A percentile compares a stretch with the other conserved stretches of the same genome.
Evolutionary conservation across 2,329 filamentous ascomycete species (phyloP).

Genomic region (Pseudocercospora musae): DNA sequence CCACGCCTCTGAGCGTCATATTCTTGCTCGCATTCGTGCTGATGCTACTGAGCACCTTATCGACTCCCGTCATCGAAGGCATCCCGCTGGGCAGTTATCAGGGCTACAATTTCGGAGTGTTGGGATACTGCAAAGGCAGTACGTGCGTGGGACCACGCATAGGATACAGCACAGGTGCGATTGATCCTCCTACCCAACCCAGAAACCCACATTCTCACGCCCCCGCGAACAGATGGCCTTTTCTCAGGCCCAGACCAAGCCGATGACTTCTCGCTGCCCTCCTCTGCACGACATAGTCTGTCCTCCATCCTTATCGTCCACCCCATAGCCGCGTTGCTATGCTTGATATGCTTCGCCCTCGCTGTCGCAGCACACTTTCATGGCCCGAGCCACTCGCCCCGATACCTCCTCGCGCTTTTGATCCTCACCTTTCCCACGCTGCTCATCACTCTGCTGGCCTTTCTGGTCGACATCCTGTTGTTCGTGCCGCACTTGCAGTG

Average conservation of each 20-base stretch:
- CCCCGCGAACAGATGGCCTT: conserved; percentile 41
- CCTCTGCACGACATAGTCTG: conserved; percentile 65
- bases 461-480: conserved; percentile 87
- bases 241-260: conserved; percentile 38
- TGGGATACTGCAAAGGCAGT: conserved; percentile 73
- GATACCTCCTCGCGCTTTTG: conserved; percentile 79
- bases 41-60: conserved; percentile 82
- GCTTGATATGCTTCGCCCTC: conserved; percentile 78
- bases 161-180: conserved; percentile 79
- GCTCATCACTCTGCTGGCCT: conserved; percentile 77
- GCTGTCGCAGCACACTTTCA: conserved; percentile 82
- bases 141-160: conserved; percentile 71
- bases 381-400: conserved; percentile 80
- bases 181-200: conserved; percentile 23
- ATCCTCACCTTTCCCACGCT: conserved; percentile 85
- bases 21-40: conserved; percentile 82
- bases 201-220: background rate
- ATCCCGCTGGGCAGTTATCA: conserved; percentile 79
- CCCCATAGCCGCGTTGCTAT: conserved; percentile 82
- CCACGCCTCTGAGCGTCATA: conserved; percentile 83
- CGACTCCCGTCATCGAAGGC: conserved; percentile 79
- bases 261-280: conserved; percentile 61
- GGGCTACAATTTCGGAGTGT: conserved; percentile 82
- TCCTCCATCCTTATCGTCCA: conserved; percentile 89
- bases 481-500: conserved; percentile 92